Evolutionary conservation across 2,329 filamentous ascomycete genomes (phyloP).

Genomic region (Cercospora berteroae): DNA sequence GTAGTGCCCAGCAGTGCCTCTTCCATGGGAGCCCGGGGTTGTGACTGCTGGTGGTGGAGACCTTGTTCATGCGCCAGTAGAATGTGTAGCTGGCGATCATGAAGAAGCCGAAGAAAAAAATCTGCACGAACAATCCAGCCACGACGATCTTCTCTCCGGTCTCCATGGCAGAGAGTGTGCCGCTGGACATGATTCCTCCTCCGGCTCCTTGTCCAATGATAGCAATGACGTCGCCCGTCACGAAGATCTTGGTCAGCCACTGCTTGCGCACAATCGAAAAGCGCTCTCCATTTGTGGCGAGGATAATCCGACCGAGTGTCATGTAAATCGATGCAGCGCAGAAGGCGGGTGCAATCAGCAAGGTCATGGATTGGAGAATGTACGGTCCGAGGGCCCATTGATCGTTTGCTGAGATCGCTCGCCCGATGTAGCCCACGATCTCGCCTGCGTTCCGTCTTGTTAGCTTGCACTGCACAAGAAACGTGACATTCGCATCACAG

Average conservation of each 20-base stretch:
- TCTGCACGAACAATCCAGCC: slow-evolving; percentile 51
- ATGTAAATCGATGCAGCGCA: slow-evolving; percentile 54
- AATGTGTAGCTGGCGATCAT: slow-evolving; percentile 37
- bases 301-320: slow-evolving; percentile 48
- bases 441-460: slow-evolving; percentile 37
- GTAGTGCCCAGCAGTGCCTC: slow-evolving; percentile 45
- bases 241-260: slow-evolving; percentile 51
- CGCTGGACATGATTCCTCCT: slow-evolving; percentile 3
- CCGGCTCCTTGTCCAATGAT: slow-evolving; percentile 45
- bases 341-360: slow-evolving; percentile 51
- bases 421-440: slow-evolving; percentile 53
- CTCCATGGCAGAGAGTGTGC: slow-evolving; percentile 25
- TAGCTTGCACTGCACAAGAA: not conserved
- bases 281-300: slow-evolving; percentile 42
- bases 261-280: slow-evolving; percentile 44
- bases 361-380: slow-evolving; percentile 47
- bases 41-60: slow-evolving; percentile 10
- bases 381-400: slow-evolving; percentile 45
- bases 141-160: slow-evolving; percentile 48
- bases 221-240: slow-evolving; percentile 48
- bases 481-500: no score
- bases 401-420: slow-evolving; percentile 45
- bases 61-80: slow-evolving; percentile 29
- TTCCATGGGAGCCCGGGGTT: slow-evolving; percentile 29
- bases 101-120: slow-evolving; percentile 54